Evolutionary conservation across 2,329 filamentous ascomycete species (phyloP), one percentile per base, ranked within the genome.

Genomic region (Epichloe gansuensis): DNA sequence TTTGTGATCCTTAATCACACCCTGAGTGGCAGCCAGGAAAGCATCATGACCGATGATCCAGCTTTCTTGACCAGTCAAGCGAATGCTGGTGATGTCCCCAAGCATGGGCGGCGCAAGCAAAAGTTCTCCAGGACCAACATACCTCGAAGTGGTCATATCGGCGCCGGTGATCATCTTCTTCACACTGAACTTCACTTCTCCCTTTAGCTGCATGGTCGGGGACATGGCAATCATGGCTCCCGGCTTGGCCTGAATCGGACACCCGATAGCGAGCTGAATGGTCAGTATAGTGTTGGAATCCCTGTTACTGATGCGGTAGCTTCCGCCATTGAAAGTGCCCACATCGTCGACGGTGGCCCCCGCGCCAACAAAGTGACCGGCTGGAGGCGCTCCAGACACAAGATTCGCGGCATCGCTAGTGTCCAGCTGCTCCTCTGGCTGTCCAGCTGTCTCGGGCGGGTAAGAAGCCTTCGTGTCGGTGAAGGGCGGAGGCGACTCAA

Each of bases 151-250:
- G 2, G 80, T 68, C 74, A 97, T 80, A 48, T 95, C 87, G 50
- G 85, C 85, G 49, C 89, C 85, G 0, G 84, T 78, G 46, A 97
- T 72, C n/a, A 95, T 74, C 71, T 96, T 97, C 71, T 95, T 96
- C 70, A 94, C 74, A 53, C 81, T 85, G 68, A 98, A 95, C 56
- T 91, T 93, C 58, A 94, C 68, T 42, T 76, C 75, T 51, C 93
- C 93, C 68, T 85, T 87, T 46, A 97, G 79, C 0, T 85, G 90
- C 51, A 98, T 78, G 8, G 85, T 86, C 2, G 88, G 85, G 2
- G 87, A 89, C 93, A 97, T 98, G 63, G 88, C 87, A 60, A 98
- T 88, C 89, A 98, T 93, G 52, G 82, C 79, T 13, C 90, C 88
- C 17, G 93, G 89, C 64, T 88, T 93, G 3, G 82, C 88, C 23